phyloP scores from a whole-genome alignment of 345 rosid species.

The Salix dunnii region DNA sequence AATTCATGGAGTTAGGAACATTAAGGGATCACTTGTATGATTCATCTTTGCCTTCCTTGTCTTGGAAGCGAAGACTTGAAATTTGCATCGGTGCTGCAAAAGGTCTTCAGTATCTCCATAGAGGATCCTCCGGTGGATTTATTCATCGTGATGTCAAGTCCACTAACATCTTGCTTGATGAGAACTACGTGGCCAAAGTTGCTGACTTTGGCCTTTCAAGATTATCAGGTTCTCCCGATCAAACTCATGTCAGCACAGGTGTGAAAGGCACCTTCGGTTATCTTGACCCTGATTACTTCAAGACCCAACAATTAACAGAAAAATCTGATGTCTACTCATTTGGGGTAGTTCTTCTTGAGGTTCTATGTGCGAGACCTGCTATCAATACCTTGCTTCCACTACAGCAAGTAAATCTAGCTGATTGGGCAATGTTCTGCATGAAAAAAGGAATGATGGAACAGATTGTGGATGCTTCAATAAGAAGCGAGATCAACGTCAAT shows the following conservation, averaged over 20 bases:
- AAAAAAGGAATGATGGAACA: conserved; percentile 35
- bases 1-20: conserved; percentile 56
- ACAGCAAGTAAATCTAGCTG: conserved; percentile 51
- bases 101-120: conserved; percentile 53
- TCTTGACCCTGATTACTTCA: conserved; percentile 54
- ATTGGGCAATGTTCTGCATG: conserved; percentile 38
- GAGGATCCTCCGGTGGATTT: conserved; percentile 37
- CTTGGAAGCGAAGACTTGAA: conserved; percentile 57
- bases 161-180: conserved; percentile 55
- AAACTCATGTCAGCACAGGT: conserved; percentile 35
- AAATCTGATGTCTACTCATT: conserved; percentile 62
- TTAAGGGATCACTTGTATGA: conserved; percentile 47
- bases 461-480: conserved; percentile 40
- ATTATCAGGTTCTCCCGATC: conserved; percentile 25
- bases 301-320: conserved; percentile 44
- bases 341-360: conserved; percentile 55
- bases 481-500: conserved; percentile 33
- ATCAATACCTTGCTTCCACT: conserved; percentile 30
- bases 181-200: conserved; percentile 45
- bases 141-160: conserved; percentile 63
- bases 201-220: conserved; percentile 63
- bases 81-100: conserved; percentile 58
- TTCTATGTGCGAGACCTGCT: conserved; percentile 50
- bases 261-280: conserved; percentile 58
- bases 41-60: conserved; percentile 29